Percentiles rank a stretch among this genome's conserved stretches.
Evolutionary conservation across 768 basidiomycete genomes (phyloP).

Genomic region (Pleurotus giganteus): DNA sequence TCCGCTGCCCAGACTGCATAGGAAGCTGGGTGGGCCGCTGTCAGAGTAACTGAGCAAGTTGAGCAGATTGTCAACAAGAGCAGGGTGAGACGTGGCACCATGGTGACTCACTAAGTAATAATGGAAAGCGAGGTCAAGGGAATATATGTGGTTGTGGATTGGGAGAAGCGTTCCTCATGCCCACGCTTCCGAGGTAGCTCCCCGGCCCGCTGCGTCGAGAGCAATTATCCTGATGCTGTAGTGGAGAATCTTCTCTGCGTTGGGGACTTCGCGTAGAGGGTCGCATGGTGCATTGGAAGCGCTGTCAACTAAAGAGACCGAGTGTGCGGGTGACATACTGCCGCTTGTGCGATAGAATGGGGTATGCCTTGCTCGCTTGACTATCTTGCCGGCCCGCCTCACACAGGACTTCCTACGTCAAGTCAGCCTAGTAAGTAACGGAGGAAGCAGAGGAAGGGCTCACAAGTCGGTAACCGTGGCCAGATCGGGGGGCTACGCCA

Average conservation of each 20-base stretch:
- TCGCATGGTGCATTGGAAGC: neutral
- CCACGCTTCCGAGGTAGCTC: neutral
- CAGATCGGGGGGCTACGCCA: no score
- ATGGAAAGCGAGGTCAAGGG: neutral
- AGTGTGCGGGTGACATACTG: no score
- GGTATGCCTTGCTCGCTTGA: no score
- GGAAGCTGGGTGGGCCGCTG: slow-evolving; percentile 27
- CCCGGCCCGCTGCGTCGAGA: neutral
- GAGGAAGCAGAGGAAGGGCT: no score
- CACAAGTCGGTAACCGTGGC: no score
- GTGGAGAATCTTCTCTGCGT: no score
- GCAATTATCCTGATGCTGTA: neutral
- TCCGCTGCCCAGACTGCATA: slow-evolving; percentile 46
- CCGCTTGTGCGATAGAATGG: no score
- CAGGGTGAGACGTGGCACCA: neutral
- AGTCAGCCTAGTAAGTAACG: no score
- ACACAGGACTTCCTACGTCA: no score
- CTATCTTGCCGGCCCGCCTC: no score
- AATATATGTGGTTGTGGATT: neutral
- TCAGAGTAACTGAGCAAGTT: neutral
- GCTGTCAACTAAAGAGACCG: no score
- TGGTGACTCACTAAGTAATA: neutral
- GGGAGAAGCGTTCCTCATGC: neutral
- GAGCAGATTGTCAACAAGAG: neutral
- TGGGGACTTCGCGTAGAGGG: no score